These are phyloP conservation scores for Dactylis glomerata DNA, from an alignment of 176 grass and related monocot species.

Conservation along the genomic window DNA sequence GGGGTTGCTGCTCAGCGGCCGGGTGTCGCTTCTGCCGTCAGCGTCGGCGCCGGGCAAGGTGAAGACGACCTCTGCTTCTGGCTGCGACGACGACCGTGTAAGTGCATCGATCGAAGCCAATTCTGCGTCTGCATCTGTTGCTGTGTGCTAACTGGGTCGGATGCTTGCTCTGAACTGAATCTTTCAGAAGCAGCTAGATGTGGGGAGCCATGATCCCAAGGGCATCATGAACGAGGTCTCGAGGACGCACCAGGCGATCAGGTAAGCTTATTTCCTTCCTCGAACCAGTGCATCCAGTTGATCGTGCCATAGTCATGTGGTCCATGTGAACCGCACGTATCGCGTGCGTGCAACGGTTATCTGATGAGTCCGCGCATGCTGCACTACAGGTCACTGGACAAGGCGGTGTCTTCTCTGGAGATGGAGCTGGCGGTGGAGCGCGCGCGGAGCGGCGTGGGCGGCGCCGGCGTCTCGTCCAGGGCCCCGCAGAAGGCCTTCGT, in stretches of 20 bases:
- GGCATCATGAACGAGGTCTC: conserved; percentile 65
- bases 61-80: conserved; percentile 7
- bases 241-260: conserved; percentile 69
- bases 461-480: not conserved
- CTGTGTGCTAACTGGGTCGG: not conserved
- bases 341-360: not conserved
- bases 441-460: conserved; percentile 23
- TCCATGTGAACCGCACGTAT: not conserved
- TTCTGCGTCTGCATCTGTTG: not conserved
- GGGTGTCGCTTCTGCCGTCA: conserved; percentile 11
- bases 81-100: conserved; percentile 57
- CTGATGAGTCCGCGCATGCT: not conserved
- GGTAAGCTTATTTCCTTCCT: conserved; percentile 33
- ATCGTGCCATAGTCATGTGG: not conserved
- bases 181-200: conserved; percentile 45
- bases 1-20: conserved; percentile 57
- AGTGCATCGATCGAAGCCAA: not conserved
- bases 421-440: conserved; percentile 61
- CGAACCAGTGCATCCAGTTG: not conserved
- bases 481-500: conserved; percentile 71
- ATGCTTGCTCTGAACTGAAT: not conserved
- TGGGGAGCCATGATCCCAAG: conserved; percentile 38
- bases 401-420: conserved; percentile 73
- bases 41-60: not conserved
- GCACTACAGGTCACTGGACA: conserved; percentile 58